Evolutionary conservation across 306 rosid species (phyloP), one percentile per base, ranked within the genome.

Genomic region (Echinosophora koreensis): DNA sequence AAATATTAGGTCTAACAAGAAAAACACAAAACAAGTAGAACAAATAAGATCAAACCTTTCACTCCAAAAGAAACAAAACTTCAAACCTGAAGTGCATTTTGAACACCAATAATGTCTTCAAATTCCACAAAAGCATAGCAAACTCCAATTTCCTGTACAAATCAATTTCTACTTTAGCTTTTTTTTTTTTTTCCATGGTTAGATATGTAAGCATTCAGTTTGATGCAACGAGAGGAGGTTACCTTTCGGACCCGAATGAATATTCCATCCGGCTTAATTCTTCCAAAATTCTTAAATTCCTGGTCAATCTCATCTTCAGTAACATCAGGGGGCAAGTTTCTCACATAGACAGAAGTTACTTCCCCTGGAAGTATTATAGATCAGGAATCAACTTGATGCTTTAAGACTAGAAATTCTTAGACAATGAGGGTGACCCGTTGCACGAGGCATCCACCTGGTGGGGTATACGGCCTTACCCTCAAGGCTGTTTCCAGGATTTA

Each of bases 121-220:
- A 88, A 95, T 86, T 95, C 99, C 67, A 95, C 99, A 79, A 95
- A 90, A 57, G 97, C 99, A 71, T 92, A 90, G 86, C 99, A 95
- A 60, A 90, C 96, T 78, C 97, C 97, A 70, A 95, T 86, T 79
- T 95, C 99, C 99, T 95, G 96, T n/a, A 76, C 35, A 55, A 30
- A 69, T 27, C 66, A 81, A 74, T 49, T 66, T 76, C 75, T 70
- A 59, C 52, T 56, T 79, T 42, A 89, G 75, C 55, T 64, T 54
- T 7, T 8, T 67, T n/a, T n/a, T n/a, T 42, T 12, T 69, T 69
- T 38, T 15, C 52, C 49, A 39, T 41, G 68, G 18, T 74, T 38
- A 39, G 51, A 41, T 35, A 30, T 16, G 71, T 13, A 3, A 14
- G 13, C 8, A 61, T 9, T 55, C 34, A 70, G 34, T 28, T 44